Percentiles rank a stretch among this genome's conserved stretches.
These are phyloP conservation scores for Cordia subcordata DNA, from an alignment of 257 asterid species.

Conservation along the genomic window DNA sequence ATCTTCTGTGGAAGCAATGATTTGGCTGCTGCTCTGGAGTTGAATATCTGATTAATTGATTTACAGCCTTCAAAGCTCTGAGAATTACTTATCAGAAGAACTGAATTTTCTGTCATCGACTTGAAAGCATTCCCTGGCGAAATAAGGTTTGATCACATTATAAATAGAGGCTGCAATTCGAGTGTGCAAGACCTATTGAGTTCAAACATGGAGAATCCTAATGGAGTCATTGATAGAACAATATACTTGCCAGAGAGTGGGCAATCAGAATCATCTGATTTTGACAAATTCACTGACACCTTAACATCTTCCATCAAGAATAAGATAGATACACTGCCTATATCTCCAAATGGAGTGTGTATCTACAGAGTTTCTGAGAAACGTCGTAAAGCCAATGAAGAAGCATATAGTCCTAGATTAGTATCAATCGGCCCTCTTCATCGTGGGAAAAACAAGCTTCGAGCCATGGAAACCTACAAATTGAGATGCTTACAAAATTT, in stretches of 20 bases:
- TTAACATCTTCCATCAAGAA: neutral
- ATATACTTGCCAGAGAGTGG: neutral
- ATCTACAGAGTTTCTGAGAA: constrained; percentile 26
- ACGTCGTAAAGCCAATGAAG: constrained; percentile 19
- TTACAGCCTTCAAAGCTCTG: too few relatives aligned
- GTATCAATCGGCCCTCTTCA: constrained; percentile 33
- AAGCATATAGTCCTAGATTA: constrained; percentile 24
- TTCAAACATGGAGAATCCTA: neutral
- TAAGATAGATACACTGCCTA: neutral
- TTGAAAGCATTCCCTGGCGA: neutral
- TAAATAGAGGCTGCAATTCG: neutral
- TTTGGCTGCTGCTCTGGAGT: too few relatives aligned
- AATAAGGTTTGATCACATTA: neutral
- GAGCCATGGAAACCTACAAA: constrained; percentile 27
- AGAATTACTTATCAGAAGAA: neutral
- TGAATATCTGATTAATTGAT: too few relatives aligned
- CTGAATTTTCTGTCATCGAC: neutral
- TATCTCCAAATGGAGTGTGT: constrained; percentile 3
- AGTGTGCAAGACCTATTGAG: neutral
- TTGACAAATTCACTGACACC: neutral
- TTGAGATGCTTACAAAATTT: constrained; percentile 25
- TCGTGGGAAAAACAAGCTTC: constrained; percentile 10
- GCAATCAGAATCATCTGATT: neutral
- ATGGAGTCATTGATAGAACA: neutral
- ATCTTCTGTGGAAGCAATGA: too few relatives aligned